Evolutionary conservation across 768 basidiomycete genomes (phyloP), one percentile per base, ranked within the genome.

Genomic region (Leccinellum albellum): DNA sequence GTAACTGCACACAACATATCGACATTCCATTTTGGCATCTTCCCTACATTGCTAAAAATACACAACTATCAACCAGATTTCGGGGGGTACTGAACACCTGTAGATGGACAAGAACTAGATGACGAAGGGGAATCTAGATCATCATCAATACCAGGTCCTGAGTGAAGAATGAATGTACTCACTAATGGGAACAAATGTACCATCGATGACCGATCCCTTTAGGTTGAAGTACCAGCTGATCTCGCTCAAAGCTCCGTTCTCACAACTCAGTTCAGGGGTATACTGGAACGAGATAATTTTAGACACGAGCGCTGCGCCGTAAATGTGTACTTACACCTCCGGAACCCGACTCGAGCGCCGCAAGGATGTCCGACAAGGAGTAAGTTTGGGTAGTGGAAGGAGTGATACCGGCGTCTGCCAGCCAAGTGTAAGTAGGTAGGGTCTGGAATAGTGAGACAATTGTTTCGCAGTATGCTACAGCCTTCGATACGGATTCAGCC

Each of bases 341-440:
- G 5, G 80, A 81, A 32, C 77, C 83, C 12, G 72, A 54, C 67
- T 80, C 75, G 49, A 91, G 73, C 3, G 87, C 88, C 35, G 77
- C 66, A 12, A 77, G 76, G 47, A 90, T 65, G 10, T 76, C 65
- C 14, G 81, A 73, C 17, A 88, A 77, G 0, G 82, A 82, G 68
- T 84, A 84, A 0, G 87, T 88, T 61, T 72, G 66, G 58, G 70
- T 75, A 3, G 75, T 72, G n/a, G 79, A 80, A 13, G 92, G 92
- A 3, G 80, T 82, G 62, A 94, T 93, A 24, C 89, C 89, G n/a
- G 79, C 85, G 21, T 79, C 73, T 14, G 76, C 73, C 40, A 94
- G 84, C 82, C 82, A 91, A 15, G 80, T 76, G 69, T 84, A 91
- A 3, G 91, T 91, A 0, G 89, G 87, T 24, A 92, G 81, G 9